Base-by-base conservation (phyloP, 140 eudicot species). In the Stevia rebaudiana region DNA sequence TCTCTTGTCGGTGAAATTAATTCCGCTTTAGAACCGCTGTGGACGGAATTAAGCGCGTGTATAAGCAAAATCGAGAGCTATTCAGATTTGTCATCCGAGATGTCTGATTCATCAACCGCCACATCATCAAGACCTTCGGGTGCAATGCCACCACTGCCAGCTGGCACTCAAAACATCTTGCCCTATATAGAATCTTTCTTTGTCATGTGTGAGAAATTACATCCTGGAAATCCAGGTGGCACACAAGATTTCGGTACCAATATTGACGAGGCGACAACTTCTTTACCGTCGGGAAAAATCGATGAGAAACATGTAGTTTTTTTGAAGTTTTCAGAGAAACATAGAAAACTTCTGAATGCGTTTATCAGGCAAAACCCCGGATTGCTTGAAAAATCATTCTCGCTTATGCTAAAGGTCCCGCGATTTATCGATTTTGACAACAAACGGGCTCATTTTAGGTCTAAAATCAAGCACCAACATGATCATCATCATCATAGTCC, bases 401-500 rank as follows among this genome's bases (percentile, higher is more conserved):
- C 99, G 1, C 82, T 88, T 24, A 94, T 94, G 95, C 81, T 94
- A 5, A 88, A 88, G 77, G 99, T 88, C 71, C 99, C 99, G 4
- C 94, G 99, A 17, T 85, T 94, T 68, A 83, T 94, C 76, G 99
- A 94, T 82, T 94, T 94, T 54, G 99, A 94, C 79, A 94, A 94
- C 73, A 94, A 94, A 61, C 82, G 95, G 6, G 76, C 99, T 10
- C 90, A 94, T 76, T 88, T 94, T 71, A 81, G 99, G 76, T 94
- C 99, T n/a, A 94, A 86, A 81, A 88, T 94, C 22, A 88, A 88
- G 72, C 97, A 94, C 65, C 99, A 85, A 74, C 95, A 85, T 49
- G 97, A 94, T 77, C 97, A 88, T 69, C 99, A 94, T 68, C 99
- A 94, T 68, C 99, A 88, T 55, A 82, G 97, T 70, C 92, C 99